Evolutionary conservation across 1,284 basidiomycete genomes (phyloP).

Genomic region (Leccinum fallax): DNA sequence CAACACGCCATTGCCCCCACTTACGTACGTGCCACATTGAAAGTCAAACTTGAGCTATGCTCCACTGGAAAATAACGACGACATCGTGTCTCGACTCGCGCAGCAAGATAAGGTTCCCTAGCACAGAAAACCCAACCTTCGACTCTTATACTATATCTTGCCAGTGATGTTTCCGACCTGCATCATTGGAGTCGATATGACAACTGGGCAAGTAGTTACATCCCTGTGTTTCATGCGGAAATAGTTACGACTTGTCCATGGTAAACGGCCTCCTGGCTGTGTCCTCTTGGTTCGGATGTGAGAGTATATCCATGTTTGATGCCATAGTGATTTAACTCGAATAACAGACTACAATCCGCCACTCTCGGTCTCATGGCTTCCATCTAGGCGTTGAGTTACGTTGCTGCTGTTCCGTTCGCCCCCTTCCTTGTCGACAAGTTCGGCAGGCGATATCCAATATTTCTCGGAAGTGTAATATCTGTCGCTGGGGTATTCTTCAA

Average conservation of each 20-base stretch:
- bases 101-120: background rate
- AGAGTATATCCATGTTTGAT: background rate
- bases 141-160: background rate
- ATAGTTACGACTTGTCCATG: background rate
- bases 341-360: background rate
- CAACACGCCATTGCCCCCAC: too few relatives aligned
- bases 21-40: too few relatives aligned
- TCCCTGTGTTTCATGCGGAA: background rate
- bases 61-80: background rate
- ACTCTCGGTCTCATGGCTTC: background rate
- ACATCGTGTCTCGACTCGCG: background rate
- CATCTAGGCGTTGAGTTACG: background rate
- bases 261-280: background rate
- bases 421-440: background rate
- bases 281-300: background rate
- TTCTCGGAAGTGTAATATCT: background rate
- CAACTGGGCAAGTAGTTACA: background rate
- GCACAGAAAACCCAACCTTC: background rate
- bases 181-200: background rate
- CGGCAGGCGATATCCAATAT: background rate
- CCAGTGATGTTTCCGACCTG: background rate
- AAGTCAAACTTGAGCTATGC: too few relatives aligned
- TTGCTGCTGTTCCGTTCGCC: background rate
- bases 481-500: background rate
- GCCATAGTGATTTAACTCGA: background rate